Conservation (phyloP, 768 basidiomycete species). For the Mycena sanguinolenta region DNA sequence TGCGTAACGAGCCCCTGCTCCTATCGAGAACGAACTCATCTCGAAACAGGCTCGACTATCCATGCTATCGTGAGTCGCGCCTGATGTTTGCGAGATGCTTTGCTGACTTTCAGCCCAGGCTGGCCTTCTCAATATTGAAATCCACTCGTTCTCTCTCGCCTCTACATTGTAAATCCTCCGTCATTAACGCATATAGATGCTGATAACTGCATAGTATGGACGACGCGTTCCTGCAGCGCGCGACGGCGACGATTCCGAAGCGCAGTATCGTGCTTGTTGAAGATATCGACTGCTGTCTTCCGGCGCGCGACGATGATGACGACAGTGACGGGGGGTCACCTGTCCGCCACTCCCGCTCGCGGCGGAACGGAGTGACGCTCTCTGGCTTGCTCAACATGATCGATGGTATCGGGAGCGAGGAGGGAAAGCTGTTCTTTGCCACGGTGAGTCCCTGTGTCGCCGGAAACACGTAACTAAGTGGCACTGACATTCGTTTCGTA, state of each 20-base stretch:
- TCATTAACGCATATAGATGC: background rate
- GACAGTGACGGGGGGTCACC: conserved; percentile 39
- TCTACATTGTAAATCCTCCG: conserved; percentile 56
- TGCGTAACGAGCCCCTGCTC: conserved; percentile 34
- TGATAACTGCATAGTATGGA: conserved; percentile 39
- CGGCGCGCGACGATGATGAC: conserved; percentile 60
- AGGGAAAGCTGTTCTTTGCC: conserved; percentile 73
- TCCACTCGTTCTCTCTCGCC: conserved; percentile 73
- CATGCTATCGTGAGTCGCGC: conserved; percentile 46
- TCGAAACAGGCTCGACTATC: conserved; percentile 19
- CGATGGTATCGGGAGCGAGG: conserved; percentile 73
- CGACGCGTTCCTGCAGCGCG: conserved; percentile 45
- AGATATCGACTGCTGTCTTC: conserved; percentile 56
- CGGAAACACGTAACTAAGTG: background rate
- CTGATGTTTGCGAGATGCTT: conserved; percentile 45
- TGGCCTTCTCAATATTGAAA: conserved; percentile 83
- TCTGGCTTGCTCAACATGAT: conserved; percentile 71
- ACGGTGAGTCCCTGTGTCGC: conserved; percentile 54
- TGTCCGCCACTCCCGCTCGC: conserved; percentile 35
- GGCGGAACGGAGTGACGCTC: conserved; percentile 58
- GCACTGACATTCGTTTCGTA: conserved; percentile 32
- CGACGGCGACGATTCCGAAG: conserved; percentile 45
- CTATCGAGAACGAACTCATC: background rate
- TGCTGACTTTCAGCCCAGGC: conserved; percentile 53
- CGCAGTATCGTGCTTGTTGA: conserved; percentile 53